Evolutionary conservation across 768 basidiomycete species (phyloP), one percentile per base, ranked within the genome.

Genomic region (Trichaptum fuscoviolaceum): DNA sequence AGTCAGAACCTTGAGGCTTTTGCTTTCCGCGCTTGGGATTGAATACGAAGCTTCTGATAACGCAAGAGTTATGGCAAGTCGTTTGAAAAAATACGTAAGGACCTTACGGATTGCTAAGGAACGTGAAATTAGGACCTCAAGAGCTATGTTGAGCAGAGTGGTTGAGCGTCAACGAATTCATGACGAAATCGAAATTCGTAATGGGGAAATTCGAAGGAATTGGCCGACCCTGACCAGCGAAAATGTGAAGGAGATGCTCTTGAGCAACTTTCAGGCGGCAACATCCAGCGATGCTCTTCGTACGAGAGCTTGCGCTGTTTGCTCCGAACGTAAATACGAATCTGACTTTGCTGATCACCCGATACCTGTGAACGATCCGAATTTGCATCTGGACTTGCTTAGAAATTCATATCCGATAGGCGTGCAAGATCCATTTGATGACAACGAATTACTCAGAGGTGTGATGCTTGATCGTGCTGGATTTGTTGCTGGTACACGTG

Each of bases 401-500:
- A 2, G 7, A n/a, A 7, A 9, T 9, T 3, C 57, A 9, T n/a
- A 58, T 58, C 25, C 25, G 20, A 9, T 26, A 3, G n/a, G 25
- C 2, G n/a, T 58, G 20, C 4, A 2, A 7, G n/a, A 58, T 58
- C 25, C 25, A 3, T 26, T 58, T 9, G n/a, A 26, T 3, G 57
- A 58, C 57, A 3, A 61, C 24, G 42, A 52, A 12, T 6, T 12
- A 12, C 42, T 61, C 7, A 25, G 24, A 23, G 59, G 30, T 5
- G 3, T 25, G 8, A 25, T 67, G 35, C 24, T 70, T 1, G 65
- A 70, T 60, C 58, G 63, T 4, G 36, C 57, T 25, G 68, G 67
- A 23, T 58, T 69, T 12, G 17, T 58, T 20, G 25, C 9, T 0
- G 27, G 30, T 35, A 30, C n/a, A n/a, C n/a, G 15, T 3, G 30